phyloP scores from a whole-genome alignment of 2,329 filamentous ascomycete genomes.

The Colletotrichum tofieldiae region DNA sequence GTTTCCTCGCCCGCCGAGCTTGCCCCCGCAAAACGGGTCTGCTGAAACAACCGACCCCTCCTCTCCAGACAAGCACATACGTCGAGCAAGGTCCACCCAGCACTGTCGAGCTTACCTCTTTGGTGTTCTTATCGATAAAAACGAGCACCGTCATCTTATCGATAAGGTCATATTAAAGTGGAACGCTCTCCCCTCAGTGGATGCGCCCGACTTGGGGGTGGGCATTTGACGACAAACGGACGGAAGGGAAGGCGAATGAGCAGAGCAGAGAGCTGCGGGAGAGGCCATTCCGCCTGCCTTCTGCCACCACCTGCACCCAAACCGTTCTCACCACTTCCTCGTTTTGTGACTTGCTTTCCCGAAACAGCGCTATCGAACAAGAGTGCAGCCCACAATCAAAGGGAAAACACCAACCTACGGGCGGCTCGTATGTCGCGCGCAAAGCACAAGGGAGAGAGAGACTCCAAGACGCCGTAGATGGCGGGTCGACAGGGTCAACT shows the following conservation, averaged over 20 bases:
- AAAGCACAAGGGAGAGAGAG: slow-evolving; percentile 34
- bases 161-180: slow-evolving; percentile 25
- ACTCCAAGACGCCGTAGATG: slow-evolving; percentile 42
- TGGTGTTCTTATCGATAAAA: slow-evolving; percentile 34
- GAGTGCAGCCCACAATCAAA: neutral
- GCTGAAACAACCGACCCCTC: slow-evolving; percentile 41
- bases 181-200: slow-evolving; percentile 27
- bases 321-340: neutral
- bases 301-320: slow-evolving; percentile 5
- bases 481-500: slow-evolving; percentile 28
- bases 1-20: slow-evolving; percentile 6
- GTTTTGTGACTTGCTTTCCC: too few species aligned
- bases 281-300: slow-evolving; percentile 1
- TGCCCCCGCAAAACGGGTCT: slow-evolving; percentile 21
- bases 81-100: slow-evolving; percentile 3
- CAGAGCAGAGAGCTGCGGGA: neutral
- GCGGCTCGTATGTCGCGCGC: slow-evolving; percentile 41
- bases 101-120: slow-evolving; percentile 2
- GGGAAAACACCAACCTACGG: neutral
- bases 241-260: slow-evolving; percentile 30
- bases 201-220: slow-evolving; percentile 2
- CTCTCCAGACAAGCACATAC: slow-evolving; percentile 28
- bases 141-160: slow-evolving; percentile 5
- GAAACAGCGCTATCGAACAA: neutral
- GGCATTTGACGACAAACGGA: slow-evolving; percentile 21